Conservation (phyloP, 1,284 basidiomycete species). For the Malassezia psittaci region DNA sequence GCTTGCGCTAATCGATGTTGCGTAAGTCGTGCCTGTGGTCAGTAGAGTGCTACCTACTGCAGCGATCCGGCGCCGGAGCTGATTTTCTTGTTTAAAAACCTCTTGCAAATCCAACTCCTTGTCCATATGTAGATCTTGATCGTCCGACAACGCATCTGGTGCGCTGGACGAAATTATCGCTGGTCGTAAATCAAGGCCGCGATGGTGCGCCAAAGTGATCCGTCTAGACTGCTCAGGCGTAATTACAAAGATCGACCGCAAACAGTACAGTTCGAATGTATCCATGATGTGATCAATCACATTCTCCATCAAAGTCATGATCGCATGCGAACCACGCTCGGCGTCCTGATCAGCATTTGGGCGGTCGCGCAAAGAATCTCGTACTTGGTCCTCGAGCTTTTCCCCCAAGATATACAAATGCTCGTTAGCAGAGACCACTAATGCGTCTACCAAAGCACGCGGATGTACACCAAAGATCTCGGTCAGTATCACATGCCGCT, state of each 20-base stretch:
- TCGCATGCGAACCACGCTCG: constrained; percentile 35
- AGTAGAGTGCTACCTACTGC: background rate
- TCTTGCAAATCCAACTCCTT: no score
- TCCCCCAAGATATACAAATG: constrained; percentile 35
- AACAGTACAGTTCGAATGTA: constrained; percentile 43
- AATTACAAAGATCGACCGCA: constrained; percentile 38
- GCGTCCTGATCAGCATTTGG: constrained; percentile 30
- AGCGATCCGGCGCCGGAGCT: constrained; percentile 4
- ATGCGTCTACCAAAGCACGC: constrained; percentile 36
- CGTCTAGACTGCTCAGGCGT: constrained; percentile 29
- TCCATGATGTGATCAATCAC: constrained; percentile 43
- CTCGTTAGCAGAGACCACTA: constrained; percentile 42
- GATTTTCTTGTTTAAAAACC: constrained; percentile 4
- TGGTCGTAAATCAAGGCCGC: constrained; percentile 37
- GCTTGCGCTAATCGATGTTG: constrained; percentile 15
- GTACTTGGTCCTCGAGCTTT: constrained; percentile 29
- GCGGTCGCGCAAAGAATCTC: constrained; percentile 18
- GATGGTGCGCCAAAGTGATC: constrained; percentile 43
- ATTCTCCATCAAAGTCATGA: constrained; percentile 43
- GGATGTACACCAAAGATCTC: constrained; percentile 46
- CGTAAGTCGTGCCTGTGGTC: constrained; percentile 7
- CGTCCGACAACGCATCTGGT: no score
- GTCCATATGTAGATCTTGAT: no score
- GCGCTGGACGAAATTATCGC: no score
- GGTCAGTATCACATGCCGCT: constrained; percentile 28